Percentiles rank a stretch among this genome's conserved stretches.
Evolutionary conservation across 2,329 filamentous ascomycete species (phyloP).

Genomic region (Furcasterigmium furcatum): DNA sequence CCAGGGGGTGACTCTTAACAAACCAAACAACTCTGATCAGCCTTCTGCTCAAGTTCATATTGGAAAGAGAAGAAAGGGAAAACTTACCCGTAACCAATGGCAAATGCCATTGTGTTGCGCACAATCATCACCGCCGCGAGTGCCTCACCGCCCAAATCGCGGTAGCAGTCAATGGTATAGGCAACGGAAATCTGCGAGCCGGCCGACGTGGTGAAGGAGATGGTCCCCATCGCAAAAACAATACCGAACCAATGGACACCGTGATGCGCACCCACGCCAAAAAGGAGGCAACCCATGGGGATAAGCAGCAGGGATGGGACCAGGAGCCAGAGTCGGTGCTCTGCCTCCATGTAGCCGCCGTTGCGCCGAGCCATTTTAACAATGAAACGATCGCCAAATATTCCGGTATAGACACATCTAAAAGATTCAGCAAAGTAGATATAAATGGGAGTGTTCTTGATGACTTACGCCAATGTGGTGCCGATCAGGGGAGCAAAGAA

Average conservation of each 20-base stretch:
- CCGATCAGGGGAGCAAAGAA: constrained; percentile 33
- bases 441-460: no score
- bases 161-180: constrained; percentile 39
- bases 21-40: no score
- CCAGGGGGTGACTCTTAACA: constrained; percentile 3
- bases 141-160: constrained; percentile 33
- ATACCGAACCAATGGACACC: constrained; percentile 38
- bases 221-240: constrained; percentile 33
- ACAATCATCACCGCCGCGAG: constrained; percentile 35
- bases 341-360: constrained; percentile 35
- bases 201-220: constrained; percentile 27
- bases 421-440: no score
- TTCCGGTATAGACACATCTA: constrained; percentile 25
- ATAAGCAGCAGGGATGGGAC: constrained; percentile 10
- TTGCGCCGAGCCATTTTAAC: constrained; percentile 35
- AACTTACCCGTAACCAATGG: constrained; percentile 28
- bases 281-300: constrained; percentile 13
- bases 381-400: constrained; percentile 33
- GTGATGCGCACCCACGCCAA: constrained; percentile 27
- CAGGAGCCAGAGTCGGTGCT: constrained; percentile 38
- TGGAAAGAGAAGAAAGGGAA: no score
- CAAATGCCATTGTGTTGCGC: constrained; percentile 32
- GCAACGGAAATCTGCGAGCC: constrained; percentile 33
- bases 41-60: no score
- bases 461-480: constrained; percentile 1